Evolutionary conservation across 352 stramenopile genomes (phyloP), one percentile per base, ranked within the genome.

Genomic region (Globisporangium abappressorium): DNA sequence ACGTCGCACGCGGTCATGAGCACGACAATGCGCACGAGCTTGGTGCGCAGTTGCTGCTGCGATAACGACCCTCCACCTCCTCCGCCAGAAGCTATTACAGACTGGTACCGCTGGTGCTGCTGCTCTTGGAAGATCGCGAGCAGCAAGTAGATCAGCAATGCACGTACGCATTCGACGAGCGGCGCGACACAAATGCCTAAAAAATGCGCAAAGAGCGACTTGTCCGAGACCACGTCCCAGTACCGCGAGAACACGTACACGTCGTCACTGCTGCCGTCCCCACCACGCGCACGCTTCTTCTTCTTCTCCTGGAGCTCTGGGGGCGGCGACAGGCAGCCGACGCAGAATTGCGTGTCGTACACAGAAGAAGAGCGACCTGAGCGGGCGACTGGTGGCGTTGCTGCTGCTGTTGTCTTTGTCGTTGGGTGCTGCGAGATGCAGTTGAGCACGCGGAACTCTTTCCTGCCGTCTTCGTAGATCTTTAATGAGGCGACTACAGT

Each of bases 211-310:
- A 89, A 53, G 28, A 90, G 69, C 54, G 87, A 89, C 64, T 87
- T 85, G 77, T 95, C 78, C 15, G 87, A 95, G 24, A 86, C 80
- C 18, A 95, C 85, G 54, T 86, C 81, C 84, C 87, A 91, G 61
- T 95, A 94, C 41, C 87, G 85, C 26, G 85, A 92, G 68, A 94
- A 93, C 8, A 94, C 78, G 68, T 95, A 93, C 18, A 93, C 78
- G 64, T 90, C 78, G 34, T 69, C 59, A 8, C 22, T 34, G 12
- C 26, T 59, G 24, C 60, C 18, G 51, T 73, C 58, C 3, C 22
- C 34, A 46, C 14, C 34, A 26, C 53, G 68, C 15, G 65, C 46
- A 33, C 56, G 65, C 53, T 66, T 71, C 5, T 65, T 70, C 59
- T 69, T 76, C 12, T 63, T 26, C 24, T 72, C 73, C 53, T 76